Percentiles rank a stretch among this genome's conserved stretches.
These are phyloP conservation scores for Aureobasidium zeae DNA, from an alignment of 2,329 filamentous ascomycete genomes.

Conservation along the genomic window DNA sequence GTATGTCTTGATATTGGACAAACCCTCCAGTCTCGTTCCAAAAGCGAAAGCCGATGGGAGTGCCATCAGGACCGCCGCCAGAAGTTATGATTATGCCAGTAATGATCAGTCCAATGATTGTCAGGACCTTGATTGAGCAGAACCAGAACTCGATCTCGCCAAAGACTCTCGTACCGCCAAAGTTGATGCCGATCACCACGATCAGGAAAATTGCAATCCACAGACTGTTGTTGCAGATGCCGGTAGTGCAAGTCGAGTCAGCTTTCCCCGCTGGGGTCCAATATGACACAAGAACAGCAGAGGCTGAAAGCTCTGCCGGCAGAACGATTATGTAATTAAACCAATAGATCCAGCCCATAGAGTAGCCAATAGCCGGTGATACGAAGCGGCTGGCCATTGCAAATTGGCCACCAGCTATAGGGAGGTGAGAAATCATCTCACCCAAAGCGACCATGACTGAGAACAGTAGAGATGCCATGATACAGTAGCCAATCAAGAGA, in stretches of 20 bases:
- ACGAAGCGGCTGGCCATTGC: constrained; percentile 68
- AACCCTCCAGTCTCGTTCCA: constrained; percentile 32
- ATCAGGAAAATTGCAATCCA: constrained; percentile 44
- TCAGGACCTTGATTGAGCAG: constrained; percentile 51
- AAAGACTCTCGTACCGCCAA: constrained; percentile 62
- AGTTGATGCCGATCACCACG: constrained; percentile 52
- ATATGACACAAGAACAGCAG: constrained; percentile 15
- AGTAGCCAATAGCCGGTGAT: constrained; percentile 61
- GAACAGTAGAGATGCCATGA: constrained; percentile 1
- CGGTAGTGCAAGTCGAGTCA: constrained; percentile 14
- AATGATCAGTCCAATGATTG: constrained; percentile 55
- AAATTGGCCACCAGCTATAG: constrained; percentile 67
- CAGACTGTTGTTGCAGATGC: constrained; percentile 13
- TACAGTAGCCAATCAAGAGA: constrained; percentile 1
- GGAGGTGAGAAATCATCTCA: constrained; percentile 70
- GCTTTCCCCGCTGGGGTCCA: constrained; percentile 49
- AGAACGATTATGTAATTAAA: constrained; percentile 53
- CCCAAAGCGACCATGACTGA: constrained; percentile 47
- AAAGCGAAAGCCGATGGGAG: constrained; percentile 52
- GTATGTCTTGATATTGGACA: constrained; percentile 20
- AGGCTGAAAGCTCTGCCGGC: constrained; percentile 16
- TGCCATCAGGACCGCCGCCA: constrained; percentile 41
- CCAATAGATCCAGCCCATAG: constrained; percentile 79
- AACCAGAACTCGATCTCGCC: constrained; percentile 75
- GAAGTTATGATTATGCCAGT: constrained; percentile 51